Evolutionary conservation across 2,329 filamentous ascomycete species (phyloP), one percentile per base, ranked within the genome.

Genomic region (Nothophoma quercina): DNA sequence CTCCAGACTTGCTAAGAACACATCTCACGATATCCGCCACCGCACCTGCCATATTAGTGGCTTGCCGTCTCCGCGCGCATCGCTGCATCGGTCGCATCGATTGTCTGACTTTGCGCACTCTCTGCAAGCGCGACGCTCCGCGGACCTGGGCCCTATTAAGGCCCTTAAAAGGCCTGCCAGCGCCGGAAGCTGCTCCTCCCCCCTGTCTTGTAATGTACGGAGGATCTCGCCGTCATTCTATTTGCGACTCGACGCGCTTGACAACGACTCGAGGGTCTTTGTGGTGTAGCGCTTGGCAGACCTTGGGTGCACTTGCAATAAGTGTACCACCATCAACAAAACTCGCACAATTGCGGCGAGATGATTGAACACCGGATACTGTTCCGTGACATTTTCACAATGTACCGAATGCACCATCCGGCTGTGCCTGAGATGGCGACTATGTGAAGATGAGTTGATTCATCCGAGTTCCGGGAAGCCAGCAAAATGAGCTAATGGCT

Each of bases 21-120:
- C 5, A 29, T 33, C 19, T 42, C 43, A 21, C 21, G 50, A 53
- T 43, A 38, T 47, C 38, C 50, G 50, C 50, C 50, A 53, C 43
- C n/a, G 19, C 38, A 53, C 36, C 43, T 44, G 43, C 50, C 50
- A 23, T 26, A 48, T 34, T 34, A 47, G 43, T 32, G 30, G 32
- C 26, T 26, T 39, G n/a, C 50, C 26, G 32, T 33, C 36, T 42
- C 42, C 32, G 32, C 42, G n/a, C 30, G n/a, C 49, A 36, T 41
- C 22, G 42, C 25, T 25, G 34, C 36, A 52, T 52, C 42, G 42
- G 32, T 22, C 33, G 30, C 23, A 46, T 46, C 33, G 34, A n/a
- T 39, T 4, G 8, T 34, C 36, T 46, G 49, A 51, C 49, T 46
- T 23, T 46, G 23, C 30, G 16, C 12, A 7, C 21, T 10, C 38